Percentiles rank a stretch among this genome's conserved stretches.
These are phyloP conservation scores for Rhynchospora breviuscula DNA, from an alignment of 176 grass and related monocot genomes.

Conservation along the genomic window DNA sequence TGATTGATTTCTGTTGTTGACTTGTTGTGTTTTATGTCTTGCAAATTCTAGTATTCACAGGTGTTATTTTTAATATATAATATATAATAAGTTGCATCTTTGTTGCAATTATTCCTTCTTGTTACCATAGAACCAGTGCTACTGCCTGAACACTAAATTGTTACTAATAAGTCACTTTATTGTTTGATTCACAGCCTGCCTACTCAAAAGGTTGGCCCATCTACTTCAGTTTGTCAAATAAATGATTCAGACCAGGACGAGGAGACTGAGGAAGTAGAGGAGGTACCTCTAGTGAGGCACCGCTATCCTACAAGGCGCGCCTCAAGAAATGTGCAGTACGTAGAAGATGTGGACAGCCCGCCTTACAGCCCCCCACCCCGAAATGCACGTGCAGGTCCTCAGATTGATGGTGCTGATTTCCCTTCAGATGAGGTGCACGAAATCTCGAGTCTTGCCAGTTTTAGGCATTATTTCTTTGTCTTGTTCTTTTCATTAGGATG, in stretches of 20 bases:
- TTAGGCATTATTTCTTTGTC: neutral
- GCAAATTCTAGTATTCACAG: neutral
- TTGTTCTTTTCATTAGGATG: slow-evolving; percentile 19
- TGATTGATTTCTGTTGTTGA: neutral
- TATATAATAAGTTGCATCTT: neutral
- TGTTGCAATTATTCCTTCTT: neutral
- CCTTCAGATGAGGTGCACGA: slow-evolving; percentile 59
- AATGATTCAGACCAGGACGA: slow-evolving; percentile 27
- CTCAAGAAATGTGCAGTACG: slow-evolving; percentile 32
- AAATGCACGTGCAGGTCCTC: slow-evolving; percentile 26
- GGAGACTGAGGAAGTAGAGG: slow-evolving; percentile 62
- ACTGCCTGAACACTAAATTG: neutral
- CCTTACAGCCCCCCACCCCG: slow-evolving; percentile 30
- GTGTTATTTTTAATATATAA: neutral
- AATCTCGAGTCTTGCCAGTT: slow-evolving; percentile 9
- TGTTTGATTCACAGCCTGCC: slow-evolving; percentile 45
- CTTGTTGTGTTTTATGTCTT: neutral
- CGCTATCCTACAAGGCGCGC: slow-evolving; percentile 32
- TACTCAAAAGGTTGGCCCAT: slow-evolving; percentile 43
- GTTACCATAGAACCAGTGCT: neutral
- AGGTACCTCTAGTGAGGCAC: slow-evolving; percentile 59
- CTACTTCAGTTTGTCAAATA: slow-evolving; percentile 18
- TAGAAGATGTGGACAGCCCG: slow-evolving; percentile 26
- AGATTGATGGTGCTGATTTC: slow-evolving; percentile 30
- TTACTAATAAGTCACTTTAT: slow-evolving; percentile 22